Evolutionary conservation across 345 rosid species (phyloP).

Genomic region (Salix caprea): DNA sequence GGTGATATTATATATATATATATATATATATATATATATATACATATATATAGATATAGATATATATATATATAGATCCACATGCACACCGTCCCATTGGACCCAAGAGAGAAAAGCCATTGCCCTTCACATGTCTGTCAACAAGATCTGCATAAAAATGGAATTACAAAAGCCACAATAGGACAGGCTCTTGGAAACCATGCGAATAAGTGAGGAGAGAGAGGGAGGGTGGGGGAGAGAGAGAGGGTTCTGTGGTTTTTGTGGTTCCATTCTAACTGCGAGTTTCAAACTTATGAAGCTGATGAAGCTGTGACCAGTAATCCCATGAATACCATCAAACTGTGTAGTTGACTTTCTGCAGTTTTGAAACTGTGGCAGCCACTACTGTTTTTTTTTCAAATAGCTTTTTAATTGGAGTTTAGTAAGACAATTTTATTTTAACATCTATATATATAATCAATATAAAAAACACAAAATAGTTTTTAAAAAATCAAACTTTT

Average conservation of each 20-base stretch:
- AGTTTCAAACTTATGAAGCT: constrained; percentile 26
- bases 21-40: constrained; percentile 15
- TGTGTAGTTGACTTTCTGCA: not conserved
- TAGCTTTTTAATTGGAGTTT: no score
- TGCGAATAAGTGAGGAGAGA: constrained; percentile 42
- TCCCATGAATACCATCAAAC: constrained; percentile 2
- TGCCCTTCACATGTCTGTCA: constrained; percentile 56
- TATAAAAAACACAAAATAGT: no score
- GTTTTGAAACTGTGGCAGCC: no score
- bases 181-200: constrained; percentile 48
- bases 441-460: no score
- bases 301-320: constrained; percentile 5
- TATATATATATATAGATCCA: constrained; percentile 30
- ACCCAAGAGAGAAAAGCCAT: constrained; percentile 29
- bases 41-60: no score
- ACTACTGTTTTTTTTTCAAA: no score
- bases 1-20: not conserved
- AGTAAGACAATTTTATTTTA: no score
- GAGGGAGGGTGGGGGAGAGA: constrained; percentile 12
- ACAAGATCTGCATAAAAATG: constrained; percentile 38
- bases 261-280: constrained; percentile 28
- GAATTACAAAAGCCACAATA: constrained; percentile 37
- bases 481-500: no score
- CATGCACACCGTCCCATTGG: constrained; percentile 50
- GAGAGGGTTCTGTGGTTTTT: not conserved